Percentiles rank a stretch among this genome's conserved stretches.
Evolutionary conservation across 306 rosid species (phyloP).

Genomic region (Begonia masoniana): DNA sequence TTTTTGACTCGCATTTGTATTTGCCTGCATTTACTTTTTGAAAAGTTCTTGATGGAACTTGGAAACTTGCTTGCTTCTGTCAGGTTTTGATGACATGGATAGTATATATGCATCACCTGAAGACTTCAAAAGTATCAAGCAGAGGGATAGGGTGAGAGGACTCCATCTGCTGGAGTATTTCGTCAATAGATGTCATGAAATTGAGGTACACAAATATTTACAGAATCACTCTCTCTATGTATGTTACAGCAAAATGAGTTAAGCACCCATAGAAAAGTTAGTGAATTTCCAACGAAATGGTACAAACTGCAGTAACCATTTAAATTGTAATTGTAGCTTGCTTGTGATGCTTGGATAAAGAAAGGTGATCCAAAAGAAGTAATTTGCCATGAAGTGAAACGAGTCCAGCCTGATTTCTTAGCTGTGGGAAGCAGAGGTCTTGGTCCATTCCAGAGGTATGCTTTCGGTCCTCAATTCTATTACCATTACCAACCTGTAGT

Average conservation of each 20-base stretch:
- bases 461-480: no score
- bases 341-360: slow-evolving; percentile 76
- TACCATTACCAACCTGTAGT: no score
- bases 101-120: slow-evolving; percentile 78
- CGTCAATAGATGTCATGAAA: slow-evolving; percentile 67
- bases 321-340: slow-evolving; percentile 28
- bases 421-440: slow-evolving; percentile 92
- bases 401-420: slow-evolving; percentile 61
- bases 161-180: slow-evolving; percentile 70
- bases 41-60: slow-evolving; percentile 12
- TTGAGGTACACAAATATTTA: slow-evolving; percentile 44
- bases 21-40: slow-evolving; percentile 17
- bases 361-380: slow-evolving; percentile 78
- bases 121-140: slow-evolving; percentile 49
- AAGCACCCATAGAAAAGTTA: no score
- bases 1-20: no score
- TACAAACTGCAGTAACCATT: no score
- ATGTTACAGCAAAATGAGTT: no score
- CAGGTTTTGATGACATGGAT: slow-evolving; percentile 76
- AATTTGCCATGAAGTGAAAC: slow-evolving; percentile 66
- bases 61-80: slow-evolving; percentile 7
- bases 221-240: background rate
- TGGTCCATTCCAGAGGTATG: slow-evolving; percentile 90
- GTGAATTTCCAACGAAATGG: no score
- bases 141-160: slow-evolving; percentile 46